These are phyloP conservation scores for Pseudocercospora ulei DNA, from an alignment of 2,329 filamentous ascomycete species.

Conservation along the genomic window DNA sequence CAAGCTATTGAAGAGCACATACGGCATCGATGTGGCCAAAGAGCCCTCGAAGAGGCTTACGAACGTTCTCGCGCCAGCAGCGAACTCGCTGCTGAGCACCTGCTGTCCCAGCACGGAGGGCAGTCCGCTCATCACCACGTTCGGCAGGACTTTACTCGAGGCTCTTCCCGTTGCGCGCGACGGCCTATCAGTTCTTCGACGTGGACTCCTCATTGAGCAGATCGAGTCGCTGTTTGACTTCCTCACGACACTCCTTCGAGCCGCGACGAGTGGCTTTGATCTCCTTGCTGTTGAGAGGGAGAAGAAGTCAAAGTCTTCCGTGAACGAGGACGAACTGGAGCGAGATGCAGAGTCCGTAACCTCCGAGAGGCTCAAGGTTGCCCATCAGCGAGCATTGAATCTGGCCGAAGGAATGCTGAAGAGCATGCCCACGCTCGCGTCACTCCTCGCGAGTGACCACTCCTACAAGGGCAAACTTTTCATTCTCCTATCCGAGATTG, in stretches of 20 bases:
- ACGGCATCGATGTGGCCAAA: constrained; percentile 58
- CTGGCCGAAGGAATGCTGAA: constrained; percentile 21
- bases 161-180: constrained; percentile 21
- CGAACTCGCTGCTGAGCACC: constrained; percentile 63
- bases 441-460: constrained; percentile 23
- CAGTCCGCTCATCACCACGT: constrained; percentile 17
- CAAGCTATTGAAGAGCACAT: constrained; percentile 60
- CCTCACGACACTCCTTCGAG: constrained; percentile 21
- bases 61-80: constrained; percentile 59
- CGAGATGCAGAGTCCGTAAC: background rate
- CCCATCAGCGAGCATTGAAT: constrained; percentile 12
- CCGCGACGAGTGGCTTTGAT: constrained; percentile 15
- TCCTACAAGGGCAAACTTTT: constrained; percentile 23
- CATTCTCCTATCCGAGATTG: constrained; percentile 21
- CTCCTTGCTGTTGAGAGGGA: constrained; percentile 5
- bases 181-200: constrained; percentile 17
- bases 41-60: constrained; percentile 45
- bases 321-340: background rate
- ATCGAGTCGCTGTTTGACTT: constrained; percentile 15
- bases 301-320: too few relatives aligned
- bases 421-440: constrained; percentile 22
- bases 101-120: constrained; percentile 41
- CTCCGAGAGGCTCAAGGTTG: constrained; percentile 3
- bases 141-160: constrained; percentile 19
- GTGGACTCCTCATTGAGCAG: constrained; percentile 21